Base-by-base conservation (phyloP, 2,329 filamentous ascomycete genomes). In the Fusarium sp. region DNA sequence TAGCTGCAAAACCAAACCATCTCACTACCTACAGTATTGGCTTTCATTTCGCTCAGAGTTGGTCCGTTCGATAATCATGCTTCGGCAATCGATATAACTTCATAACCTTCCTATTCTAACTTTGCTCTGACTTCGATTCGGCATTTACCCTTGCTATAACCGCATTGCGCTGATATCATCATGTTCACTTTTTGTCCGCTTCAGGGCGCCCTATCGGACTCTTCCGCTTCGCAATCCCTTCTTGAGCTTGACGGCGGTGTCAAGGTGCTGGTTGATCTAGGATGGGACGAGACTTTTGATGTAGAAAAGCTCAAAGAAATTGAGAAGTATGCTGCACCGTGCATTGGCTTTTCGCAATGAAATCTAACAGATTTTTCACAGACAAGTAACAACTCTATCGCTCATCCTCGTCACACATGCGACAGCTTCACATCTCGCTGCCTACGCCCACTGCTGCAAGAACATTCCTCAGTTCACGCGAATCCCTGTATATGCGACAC, bases 131-230 rank as follows among this genome's bases (percentile, higher is more conserved):
- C 63, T 44, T 52, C 63, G 52, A 67, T 29, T 55, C 34, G 49
- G 32, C 46, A 40, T 50, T 54, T 50, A 68, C 50, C 58, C 51
- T 45, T 66, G 53, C 40, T 56, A 69, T 62, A 32, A 69, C 66
- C 51, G 55, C 53, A 53, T 64, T 62, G 59, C 60, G 59, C 52
- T 58, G n/a, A 55, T 58, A 62, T 74, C 78, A 82, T 72, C 76
- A 99, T 99, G 96, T 98, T 99, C 85, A 97, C 92, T 72, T 98
- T 98, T 82, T 97, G 92, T 77, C 91, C 96, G 49, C 86, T 99
- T 62, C 91, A 97, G 74, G 96, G 96, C 79, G 95, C 96, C 66
- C 93, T 97, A 77, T 95, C 93, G 54, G 89, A 92, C 72, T 96
- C 94, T 49, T 86, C 90, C 63, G 95, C 95, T 45, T 97, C 94